phyloP scores from a whole-genome alignment of 108 stramenopile genomes.

The Skeletonema grethae region DNA sequence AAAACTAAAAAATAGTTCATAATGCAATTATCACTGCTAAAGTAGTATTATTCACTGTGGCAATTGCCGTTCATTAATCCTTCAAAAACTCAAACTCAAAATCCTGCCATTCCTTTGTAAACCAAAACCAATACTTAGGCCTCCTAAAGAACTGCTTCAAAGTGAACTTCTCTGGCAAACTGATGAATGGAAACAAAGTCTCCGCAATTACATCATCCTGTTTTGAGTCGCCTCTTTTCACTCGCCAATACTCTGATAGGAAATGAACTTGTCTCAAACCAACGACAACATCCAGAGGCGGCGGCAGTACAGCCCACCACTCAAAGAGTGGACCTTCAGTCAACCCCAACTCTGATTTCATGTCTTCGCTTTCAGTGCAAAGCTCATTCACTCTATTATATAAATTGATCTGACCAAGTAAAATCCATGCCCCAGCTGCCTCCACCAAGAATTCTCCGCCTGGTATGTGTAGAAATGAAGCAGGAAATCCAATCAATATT shows the following conservation, averaged over 20 bases:
- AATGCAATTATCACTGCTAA: background rate
- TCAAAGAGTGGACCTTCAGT: conserved; percentile 46
- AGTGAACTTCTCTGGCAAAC: conserved; percentile 57
- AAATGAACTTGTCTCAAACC: conserved; percentile 79
- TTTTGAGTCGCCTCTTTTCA: conserved; percentile 46
- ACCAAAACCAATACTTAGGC: conserved; percentile 78
- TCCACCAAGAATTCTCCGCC: conserved; percentile 50
- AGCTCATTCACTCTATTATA: conserved; percentile 77
- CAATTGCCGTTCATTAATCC: background rate
- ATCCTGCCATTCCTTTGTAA: conserved; percentile 63
- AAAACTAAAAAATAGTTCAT: background rate
- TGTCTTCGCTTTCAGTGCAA: conserved; percentile 44
- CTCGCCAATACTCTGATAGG: conserved; percentile 64
- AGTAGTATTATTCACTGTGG: background rate
- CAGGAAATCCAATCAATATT: conserved; percentile 60
- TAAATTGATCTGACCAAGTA: conserved; percentile 65
- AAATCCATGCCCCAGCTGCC: conserved; percentile 55
- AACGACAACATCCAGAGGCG: conserved; percentile 75
- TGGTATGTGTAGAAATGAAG: conserved; percentile 46
- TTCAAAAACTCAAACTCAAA: conserved; percentile 50
- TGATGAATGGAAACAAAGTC: conserved; percentile 71
- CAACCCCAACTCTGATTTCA: conserved; percentile 28
- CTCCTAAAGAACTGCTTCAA: conserved; percentile 64
- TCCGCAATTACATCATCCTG: conserved; percentile 67
- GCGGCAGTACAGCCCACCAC: conserved; percentile 79